These are phyloP conservation scores for Castanopsis chinensis DNA, from an alignment of 306 rosid species.

Conservation along the genomic window DNA sequence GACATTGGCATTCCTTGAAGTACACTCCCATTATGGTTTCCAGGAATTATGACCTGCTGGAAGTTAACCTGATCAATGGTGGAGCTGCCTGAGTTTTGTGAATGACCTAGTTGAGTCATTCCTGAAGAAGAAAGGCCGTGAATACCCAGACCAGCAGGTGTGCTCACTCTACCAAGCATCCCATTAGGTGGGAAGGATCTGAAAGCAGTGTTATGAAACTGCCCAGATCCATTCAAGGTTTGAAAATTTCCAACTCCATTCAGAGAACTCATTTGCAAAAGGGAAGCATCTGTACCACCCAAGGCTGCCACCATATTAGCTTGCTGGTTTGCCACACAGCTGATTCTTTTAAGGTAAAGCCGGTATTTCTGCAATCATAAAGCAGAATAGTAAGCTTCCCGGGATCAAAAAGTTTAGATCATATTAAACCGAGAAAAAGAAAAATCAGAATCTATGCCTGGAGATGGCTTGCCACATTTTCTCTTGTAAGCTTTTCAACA, in stretches of 20 bases:
- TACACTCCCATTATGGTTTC: constrained; percentile 43
- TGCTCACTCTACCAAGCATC: constrained; percentile 68
- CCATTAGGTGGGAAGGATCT: constrained; percentile 68
- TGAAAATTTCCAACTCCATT: constrained; percentile 57
- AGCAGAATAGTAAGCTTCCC: constrained; percentile 15
- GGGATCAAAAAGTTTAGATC: constrained; percentile 10
- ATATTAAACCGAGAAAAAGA: constrained; percentile 14
- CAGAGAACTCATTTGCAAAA: constrained; percentile 57
- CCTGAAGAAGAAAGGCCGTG: constrained; percentile 69
- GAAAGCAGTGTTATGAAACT: constrained; percentile 52
- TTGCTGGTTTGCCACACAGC: constrained; percentile 84
- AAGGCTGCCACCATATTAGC: constrained; percentile 88
- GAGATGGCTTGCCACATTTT: constrained; percentile 98
- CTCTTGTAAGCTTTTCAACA: constrained; percentile 91
- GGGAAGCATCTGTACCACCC: constrained; percentile 71
- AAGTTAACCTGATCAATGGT: constrained; percentile 44
- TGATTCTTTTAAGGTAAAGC: constrained; percentile 85
- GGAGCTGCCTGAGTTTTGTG: constrained; percentile 44
- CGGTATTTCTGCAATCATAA: constrained; percentile 81
- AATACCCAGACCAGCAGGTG: constrained; percentile 58
- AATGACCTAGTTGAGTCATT: constrained; percentile 55
- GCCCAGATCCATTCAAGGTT: constrained; percentile 52
- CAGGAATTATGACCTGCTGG: constrained; percentile 44
- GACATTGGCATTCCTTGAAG: constrained; percentile 55
- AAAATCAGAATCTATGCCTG: constrained; percentile 54